Evolutionary conservation across 306 rosid genomes (phyloP).

Genomic region (Dalbergia oliveri): DNA sequence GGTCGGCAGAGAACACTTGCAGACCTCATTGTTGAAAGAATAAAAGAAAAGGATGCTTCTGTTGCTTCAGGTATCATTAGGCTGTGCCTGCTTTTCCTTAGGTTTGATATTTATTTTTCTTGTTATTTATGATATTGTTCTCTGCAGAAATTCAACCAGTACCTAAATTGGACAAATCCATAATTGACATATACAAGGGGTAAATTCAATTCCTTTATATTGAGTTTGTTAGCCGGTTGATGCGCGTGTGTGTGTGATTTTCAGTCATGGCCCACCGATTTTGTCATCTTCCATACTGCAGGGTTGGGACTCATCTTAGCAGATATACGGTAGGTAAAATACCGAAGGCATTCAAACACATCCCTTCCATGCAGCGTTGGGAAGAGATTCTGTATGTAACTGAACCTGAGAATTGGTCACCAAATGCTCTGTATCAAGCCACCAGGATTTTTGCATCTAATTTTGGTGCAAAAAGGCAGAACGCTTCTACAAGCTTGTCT

Average conservation of each 20-base stretch:
- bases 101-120: conserved; percentile 24
- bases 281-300: conserved; percentile 46
- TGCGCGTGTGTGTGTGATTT: not conserved
- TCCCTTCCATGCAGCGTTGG: conserved; percentile 78
- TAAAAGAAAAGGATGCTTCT: conserved; percentile 69
- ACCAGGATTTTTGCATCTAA: conserved; percentile 88
- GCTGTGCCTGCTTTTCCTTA: conserved; percentile 1
- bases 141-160: conserved; percentile 70
- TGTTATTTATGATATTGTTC: conserved; percentile 31
- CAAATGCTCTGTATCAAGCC: conserved; percentile 88
- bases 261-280: conserved; percentile 1
- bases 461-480: conserved; percentile 77
- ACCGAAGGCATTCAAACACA: conserved; percentile 83
- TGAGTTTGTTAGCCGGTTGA: not conserved
- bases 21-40: conserved; percentile 71
- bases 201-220: conserved; percentile 41
- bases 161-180: conserved; percentile 74
- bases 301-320: conserved; percentile 75
- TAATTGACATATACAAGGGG: conserved; percentile 81
- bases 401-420: conserved; percentile 95
- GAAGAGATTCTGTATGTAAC: conserved; percentile 84
- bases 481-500: conserved; percentile 82
- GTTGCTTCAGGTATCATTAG: conserved; percentile 62
- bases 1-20: conserved; percentile 69
- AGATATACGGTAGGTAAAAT: conserved; percentile 76